Base-by-base conservation (phyloP, 2,329 filamentous ascomycete species). In the Cadophora sp. region DNA sequence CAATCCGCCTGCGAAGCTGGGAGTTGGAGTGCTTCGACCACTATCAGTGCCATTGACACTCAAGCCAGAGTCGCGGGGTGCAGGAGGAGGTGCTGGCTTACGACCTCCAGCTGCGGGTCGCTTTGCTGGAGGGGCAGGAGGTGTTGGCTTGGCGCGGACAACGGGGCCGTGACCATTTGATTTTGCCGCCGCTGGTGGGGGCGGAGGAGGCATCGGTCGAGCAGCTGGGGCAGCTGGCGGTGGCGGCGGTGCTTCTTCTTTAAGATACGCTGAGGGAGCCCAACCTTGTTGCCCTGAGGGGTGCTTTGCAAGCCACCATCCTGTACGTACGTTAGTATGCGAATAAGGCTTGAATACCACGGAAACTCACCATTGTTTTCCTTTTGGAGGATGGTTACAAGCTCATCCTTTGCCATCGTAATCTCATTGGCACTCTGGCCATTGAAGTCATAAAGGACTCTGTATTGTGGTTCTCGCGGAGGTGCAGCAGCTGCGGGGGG, bases 291-390 rank as follows among this genome's bases (percentile, higher is more conserved):
- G 93, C n/a, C 88, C 87, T 4, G 74, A 74, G 6, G 73, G 81
- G 70, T 91, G 92, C 83, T 93, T 95, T 71, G 91, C 96, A 58
- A 98, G 85, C 95, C 95, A 98, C 96, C 96, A 99, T 64, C 96
- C 95, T 97, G 73, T 51, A 19, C 37, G 40, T 51, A 51, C n/a
- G n/a, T 85, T 79, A 84, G 81, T 67, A 60, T 26, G 14, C 59
- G 66, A 24, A 29, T 16, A 12, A n/a, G 4, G 11, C 34, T 40
- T 16, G 31, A 9, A 19, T 26, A 26, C 31, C 12, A 59, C 22
- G 7, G 34, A 7, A 56, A 79, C 90, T 80, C 87, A 97, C 95
- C 96, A 78, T 98, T 98, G 79, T 87, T 90, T 81, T 97, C 95
- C 81, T 97, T 97, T 77, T 96, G 91, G n/a, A 97, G 87, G 77